Evolutionary conservation across 2,329 filamentous ascomycete species (phyloP).

Genomic region (Penicillium sp.): DNA sequence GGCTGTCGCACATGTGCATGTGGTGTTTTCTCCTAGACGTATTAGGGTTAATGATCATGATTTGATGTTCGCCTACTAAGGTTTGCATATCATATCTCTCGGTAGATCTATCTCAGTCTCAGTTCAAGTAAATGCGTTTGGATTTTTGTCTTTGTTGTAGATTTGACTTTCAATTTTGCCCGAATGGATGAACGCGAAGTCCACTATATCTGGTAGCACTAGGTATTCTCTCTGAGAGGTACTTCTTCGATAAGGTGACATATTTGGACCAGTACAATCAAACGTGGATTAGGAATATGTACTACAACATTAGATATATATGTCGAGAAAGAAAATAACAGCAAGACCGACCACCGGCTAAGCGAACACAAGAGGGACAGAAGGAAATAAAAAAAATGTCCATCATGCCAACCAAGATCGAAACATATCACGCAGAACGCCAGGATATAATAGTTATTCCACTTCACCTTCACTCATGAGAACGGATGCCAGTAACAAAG

Average conservation of each 20-base stretch:
- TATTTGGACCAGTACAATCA: background rate
- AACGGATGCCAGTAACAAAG: background rate
- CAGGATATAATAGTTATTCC: background rate
- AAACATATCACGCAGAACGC: constrained; percentile 6
- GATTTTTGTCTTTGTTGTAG: too few relatives aligned
- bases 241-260: too few relatives aligned
- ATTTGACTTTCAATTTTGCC: too few relatives aligned
- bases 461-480: background rate
- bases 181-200: too few relatives aligned
- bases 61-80: background rate
- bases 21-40: background rate
- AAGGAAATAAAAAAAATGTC: constrained; percentile 4
- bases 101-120: too few relatives aligned
- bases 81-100: too few relatives aligned
- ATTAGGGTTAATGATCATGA: background rate
- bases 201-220: too few relatives aligned
- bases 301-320: constrained; percentile 21
- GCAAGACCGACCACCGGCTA: background rate
- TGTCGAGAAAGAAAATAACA: constrained; percentile 1
- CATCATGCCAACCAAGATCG: constrained; percentile 3
- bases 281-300: constrained; percentile 17
- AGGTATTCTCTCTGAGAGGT: too few relatives aligned
- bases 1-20: background rate
- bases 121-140: too few relatives aligned
- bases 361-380: constrained; percentile 1